Evolutionary conservation across 1,139 yeast genomes (phyloP), one percentile per base, ranked within the genome.

Genomic region (Debaryomyces sp.): DNA sequence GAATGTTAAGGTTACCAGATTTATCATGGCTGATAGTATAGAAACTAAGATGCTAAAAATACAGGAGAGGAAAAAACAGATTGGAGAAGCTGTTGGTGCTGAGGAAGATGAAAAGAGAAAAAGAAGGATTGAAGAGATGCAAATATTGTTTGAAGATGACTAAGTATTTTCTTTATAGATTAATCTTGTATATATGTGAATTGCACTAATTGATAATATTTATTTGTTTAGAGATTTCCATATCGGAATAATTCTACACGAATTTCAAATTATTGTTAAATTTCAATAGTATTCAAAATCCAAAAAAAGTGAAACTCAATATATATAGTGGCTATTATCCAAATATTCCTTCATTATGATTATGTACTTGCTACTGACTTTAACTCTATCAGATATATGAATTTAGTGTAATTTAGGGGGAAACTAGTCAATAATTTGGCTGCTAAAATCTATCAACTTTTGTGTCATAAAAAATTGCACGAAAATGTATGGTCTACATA

Each of bases 41-140:
- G 99, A 94, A 63, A 95, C 87, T 50, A 84, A 91, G 58, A 92
- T 94, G 94, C 71, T 94, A 38, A 79, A 81, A 55, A 89, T 94
- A 43, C 98, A 94, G 63, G 96, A 90, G 54, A 73, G 92, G 42
- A 92, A 92, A 63, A 81, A 89, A 61, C 90, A 86, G 42, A 74
- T 91, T 49, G 97, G 97, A 4, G 95, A 88, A 54, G 90, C 91
- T 0, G 85, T 90, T 38, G 94, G 90, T 12, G 84, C 84, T 35
- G 88, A 84, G 47, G 96, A 89, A 58, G 91, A 87, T 57, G 87
- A 84, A 54, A 78, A 89, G 63, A 75, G 89, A 51, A 82, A 80
- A 54, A 79, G 89, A 59, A 75, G 94, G 58, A 78, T 91, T 37
- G 96, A 91, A 56, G 96, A 91, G 58, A 86, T 91, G 51, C 85